These are phyloP conservation scores for Xylariomycetidae sp. DNA, from an alignment of 2,329 filamentous ascomycete genomes.

Conservation along the genomic window DNA sequence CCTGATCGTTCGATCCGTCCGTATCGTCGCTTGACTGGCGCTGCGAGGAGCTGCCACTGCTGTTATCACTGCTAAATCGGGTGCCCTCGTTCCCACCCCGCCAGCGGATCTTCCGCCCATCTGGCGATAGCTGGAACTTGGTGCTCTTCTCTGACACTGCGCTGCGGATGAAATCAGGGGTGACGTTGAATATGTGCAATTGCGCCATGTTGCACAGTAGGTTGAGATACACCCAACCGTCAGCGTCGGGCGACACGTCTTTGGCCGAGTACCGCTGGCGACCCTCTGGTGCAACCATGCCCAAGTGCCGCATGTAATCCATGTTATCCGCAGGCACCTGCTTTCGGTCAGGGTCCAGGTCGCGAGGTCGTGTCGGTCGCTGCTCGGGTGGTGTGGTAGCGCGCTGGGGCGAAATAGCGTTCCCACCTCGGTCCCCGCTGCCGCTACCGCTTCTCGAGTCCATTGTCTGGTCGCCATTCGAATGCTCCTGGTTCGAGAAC, in stretches of 20 bases:
- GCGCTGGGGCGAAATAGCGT: constrained; percentile 33
- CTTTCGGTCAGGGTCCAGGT: constrained; percentile 71
- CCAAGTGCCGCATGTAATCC: constrained; percentile 70
- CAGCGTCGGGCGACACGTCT: constrained; percentile 54
- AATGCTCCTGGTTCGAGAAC: constrained; percentile 34
- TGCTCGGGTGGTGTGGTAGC: constrained; percentile 52
- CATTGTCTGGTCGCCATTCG: constrained; percentile 39
- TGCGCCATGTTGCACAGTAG: constrained; percentile 76
- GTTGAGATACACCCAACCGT: constrained; percentile 81
- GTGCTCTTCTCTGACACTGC: constrained; percentile 65
- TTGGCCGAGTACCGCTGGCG: constrained; percentile 35
- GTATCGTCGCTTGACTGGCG: constrained; percentile 45
- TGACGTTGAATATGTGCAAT: constrained; percentile 79
- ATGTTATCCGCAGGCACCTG: constrained; percentile 74
- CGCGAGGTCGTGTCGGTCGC: constrained; percentile 67
- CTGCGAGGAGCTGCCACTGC: constrained; percentile 43
- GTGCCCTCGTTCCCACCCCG: constrained; percentile 62
- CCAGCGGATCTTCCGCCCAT: constrained; percentile 77
- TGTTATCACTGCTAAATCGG: constrained; percentile 60
- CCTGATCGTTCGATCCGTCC: constrained; percentile 35
- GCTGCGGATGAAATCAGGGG: constrained; percentile 67
- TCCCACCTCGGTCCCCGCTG: constrained; percentile 19
- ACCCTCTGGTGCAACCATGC: constrained; percentile 55
- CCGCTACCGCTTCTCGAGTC: constrained; percentile 29
- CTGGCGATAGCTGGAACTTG: constrained; percentile 70